Evolutionary conservation across 2,329 filamentous ascomycete genomes (phyloP).

Genomic region (Ceratocystis harringtonii): DNA sequence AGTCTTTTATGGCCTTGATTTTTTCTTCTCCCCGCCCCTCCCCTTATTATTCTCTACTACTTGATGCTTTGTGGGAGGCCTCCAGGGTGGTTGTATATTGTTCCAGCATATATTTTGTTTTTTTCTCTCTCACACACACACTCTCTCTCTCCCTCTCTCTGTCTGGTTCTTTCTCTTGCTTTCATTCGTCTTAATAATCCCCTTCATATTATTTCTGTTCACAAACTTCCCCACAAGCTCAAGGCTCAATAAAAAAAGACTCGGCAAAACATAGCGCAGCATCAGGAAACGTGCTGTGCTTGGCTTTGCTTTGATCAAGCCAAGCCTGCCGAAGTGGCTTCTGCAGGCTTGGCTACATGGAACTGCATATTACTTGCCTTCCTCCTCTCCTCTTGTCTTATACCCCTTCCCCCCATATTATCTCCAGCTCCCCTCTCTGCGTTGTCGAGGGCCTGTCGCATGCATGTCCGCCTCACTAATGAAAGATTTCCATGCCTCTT

Average conservation of each 20-base stretch:
- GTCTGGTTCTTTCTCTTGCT: neutral
- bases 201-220: neutral
- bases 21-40: neutral
- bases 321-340: neutral
- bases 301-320: neutral
- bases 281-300: neutral
- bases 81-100: neutral
- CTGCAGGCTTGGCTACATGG: constrained; percentile 4
- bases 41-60: neutral
- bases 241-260: neutral
- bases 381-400: neutral
- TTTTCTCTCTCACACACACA: neutral
- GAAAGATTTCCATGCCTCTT: too few species aligned
- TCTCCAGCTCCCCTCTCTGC: neutral
- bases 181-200: neutral
- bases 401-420: too few species aligned
- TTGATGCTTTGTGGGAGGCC: neutral
- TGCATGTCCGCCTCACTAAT: too few species aligned
- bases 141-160: neutral
- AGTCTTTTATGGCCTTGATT: neutral
- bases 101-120: neutral
- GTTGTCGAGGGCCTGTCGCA: neutral
- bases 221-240: too few species aligned
- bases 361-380: neutral
- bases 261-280: neutral